These are phyloP conservation scores for Globisporangium yorkense DNA, from an alignment of 352 stramenopile species.

Conservation along the genomic window DNA sequence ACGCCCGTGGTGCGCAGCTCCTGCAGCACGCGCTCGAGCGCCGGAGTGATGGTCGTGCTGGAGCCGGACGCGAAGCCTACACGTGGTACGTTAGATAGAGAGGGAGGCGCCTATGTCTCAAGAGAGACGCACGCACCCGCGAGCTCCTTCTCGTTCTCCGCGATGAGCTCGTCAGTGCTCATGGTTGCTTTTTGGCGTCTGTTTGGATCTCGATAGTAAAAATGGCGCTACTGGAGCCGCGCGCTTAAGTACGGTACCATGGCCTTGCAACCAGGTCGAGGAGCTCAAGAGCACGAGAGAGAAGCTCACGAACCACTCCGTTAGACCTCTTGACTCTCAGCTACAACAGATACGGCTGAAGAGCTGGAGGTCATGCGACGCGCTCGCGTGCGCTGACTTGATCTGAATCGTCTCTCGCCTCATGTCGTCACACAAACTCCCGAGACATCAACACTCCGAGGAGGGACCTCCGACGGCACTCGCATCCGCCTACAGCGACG, in stretches of 20 bases:
- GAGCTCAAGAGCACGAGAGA: too few relatives aligned
- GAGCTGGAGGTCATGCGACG: too few relatives aligned
- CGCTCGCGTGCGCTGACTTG: too few relatives aligned
- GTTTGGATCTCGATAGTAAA: not conserved
- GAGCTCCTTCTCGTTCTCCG: slow-evolving; percentile 65
- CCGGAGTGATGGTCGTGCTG: slow-evolving; percentile 35
- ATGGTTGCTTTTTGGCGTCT: not conserved
- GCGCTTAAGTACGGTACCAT: not conserved
- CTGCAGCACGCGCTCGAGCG: slow-evolving; percentile 53
- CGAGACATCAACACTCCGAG: too few relatives aligned
- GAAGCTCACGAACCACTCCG: too few relatives aligned
- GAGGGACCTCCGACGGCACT: too few relatives aligned
- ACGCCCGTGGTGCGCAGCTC: slow-evolving; percentile 68
- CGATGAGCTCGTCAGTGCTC: slow-evolving; percentile 40
- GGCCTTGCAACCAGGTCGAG: too few relatives aligned
- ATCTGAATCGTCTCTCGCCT: not conserved
- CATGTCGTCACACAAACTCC: too few relatives aligned
- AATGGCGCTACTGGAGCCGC: too few relatives aligned
- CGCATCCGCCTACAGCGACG: too few relatives aligned
- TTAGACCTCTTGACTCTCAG: too few relatives aligned
- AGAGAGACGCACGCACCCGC: slow-evolving; percentile 24
- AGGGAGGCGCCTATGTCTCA: not conserved
- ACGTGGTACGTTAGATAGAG: not conserved
- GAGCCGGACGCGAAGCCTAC: slow-evolving; percentile 50
- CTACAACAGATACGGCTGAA: too few relatives aligned